Evolutionary conservation across 768 basidiomycete species (phyloP).

Genomic region (Phylloporus scabripes): DNA sequence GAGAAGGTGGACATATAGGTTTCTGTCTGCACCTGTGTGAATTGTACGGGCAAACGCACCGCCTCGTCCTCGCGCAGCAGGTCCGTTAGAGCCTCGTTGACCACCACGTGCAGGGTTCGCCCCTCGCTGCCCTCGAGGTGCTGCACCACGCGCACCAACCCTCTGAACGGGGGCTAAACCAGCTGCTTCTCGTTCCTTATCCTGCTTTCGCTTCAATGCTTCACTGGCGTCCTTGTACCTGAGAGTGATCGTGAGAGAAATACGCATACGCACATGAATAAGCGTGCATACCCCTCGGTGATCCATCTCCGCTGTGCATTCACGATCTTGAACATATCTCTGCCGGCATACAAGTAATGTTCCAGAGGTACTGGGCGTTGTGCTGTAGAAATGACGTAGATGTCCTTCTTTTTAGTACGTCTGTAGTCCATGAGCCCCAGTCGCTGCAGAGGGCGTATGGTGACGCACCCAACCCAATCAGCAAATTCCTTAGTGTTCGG

Average conservation of each 20-base stretch:
- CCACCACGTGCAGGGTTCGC: constrained; percentile 45
- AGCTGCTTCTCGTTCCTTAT: constrained; percentile 95
- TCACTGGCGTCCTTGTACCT: constrained; percentile 92
- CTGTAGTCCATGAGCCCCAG: constrained; percentile 36
- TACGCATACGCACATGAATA: not conserved
- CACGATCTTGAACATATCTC: constrained; percentile 90
- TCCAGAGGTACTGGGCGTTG: constrained; percentile 96
- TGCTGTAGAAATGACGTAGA: constrained; percentile 95
- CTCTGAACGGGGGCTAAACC: constrained; percentile 84
- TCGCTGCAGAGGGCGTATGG: constrained; percentile 6
- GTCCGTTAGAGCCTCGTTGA: constrained; percentile 43
- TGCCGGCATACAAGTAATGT: constrained; percentile 93
- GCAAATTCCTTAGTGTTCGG: constrained; percentile 98
- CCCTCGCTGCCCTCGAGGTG: constrained; percentile 45
- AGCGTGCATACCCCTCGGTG: constrained; percentile 59
- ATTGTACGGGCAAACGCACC: constrained; percentile 51
- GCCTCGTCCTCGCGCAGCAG: constrained; percentile 34
- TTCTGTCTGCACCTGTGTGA: constrained; percentile 75
- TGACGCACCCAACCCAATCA: constrained; percentile 93
- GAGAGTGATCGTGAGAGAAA: constrained; percentile 5
- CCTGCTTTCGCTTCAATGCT: constrained; percentile 87
- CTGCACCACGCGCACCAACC: constrained; percentile 73
- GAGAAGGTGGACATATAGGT: constrained; percentile 90
- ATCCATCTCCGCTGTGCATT: constrained; percentile 66
- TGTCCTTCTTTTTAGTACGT: constrained; percentile 98